Conservation (phyloP, 1,139 yeast species). For the Suhomyces ambrosiae region DNA sequence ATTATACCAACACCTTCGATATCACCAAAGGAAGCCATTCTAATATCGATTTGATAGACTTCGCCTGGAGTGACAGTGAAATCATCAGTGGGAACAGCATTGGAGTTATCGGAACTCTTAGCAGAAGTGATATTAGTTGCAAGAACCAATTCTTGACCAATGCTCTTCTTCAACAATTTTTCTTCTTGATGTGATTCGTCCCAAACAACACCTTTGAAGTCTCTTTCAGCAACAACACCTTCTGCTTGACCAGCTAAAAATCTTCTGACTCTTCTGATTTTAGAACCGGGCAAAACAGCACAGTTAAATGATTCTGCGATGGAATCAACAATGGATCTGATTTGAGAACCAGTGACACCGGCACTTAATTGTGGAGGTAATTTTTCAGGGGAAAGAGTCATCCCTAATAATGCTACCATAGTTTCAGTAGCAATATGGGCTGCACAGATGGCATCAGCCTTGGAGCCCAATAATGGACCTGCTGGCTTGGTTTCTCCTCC, state of each 20-base stretch:
- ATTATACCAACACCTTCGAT: slow-evolving; percentile 61
- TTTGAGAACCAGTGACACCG: slow-evolving; percentile 62
- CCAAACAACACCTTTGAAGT: slow-evolving; percentile 93
- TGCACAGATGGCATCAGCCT: slow-evolving; percentile 90
- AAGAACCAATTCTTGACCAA: slow-evolving; percentile 42
- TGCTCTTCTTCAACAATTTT: slow-evolving; percentile 50
- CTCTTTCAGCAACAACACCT: slow-evolving; percentile 87
- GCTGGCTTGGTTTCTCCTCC: slow-evolving; percentile 57
- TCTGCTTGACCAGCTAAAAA: slow-evolving; percentile 96
- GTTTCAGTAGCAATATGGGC: slow-evolving; percentile 88
- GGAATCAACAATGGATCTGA: slow-evolving; percentile 76
- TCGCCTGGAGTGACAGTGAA: slow-evolving; percentile 78
- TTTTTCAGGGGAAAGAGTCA: slow-evolving; percentile 74
- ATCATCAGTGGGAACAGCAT: slow-evolving; percentile 75
- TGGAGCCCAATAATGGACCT: slow-evolving; percentile 79
- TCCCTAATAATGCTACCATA: slow-evolving; percentile 71
- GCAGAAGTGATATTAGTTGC: slow-evolving; percentile 41
- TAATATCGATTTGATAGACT: slow-evolving; percentile 81
- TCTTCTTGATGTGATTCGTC: slow-evolving; percentile 79
- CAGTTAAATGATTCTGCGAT: slow-evolving; percentile 82
- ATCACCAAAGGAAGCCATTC: slow-evolving; percentile 68
- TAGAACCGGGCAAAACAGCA: slow-evolving; percentile 86
- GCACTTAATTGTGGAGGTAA: slow-evolving; percentile 49
- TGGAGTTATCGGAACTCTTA: slow-evolving; percentile 29
- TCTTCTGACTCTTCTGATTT: slow-evolving; percentile 87